phyloP scores from a whole-genome alignment of 495 filamentous ascomycete genomes.

The Cercophora scortea region DNA sequence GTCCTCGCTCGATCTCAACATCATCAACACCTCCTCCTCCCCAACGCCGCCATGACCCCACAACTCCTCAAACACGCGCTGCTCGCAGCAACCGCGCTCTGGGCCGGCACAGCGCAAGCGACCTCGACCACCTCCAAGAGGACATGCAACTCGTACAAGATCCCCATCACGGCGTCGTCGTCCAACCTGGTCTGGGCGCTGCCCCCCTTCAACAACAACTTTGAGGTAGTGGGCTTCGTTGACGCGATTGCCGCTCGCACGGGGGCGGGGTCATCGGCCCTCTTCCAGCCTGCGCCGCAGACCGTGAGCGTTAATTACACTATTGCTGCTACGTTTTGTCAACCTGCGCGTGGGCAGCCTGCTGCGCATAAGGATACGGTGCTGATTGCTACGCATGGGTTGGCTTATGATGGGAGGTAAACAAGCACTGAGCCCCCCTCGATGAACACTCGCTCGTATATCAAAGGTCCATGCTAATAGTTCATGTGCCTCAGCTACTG shows the following conservation, averaged over 20 bases:
- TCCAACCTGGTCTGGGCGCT: slow-evolving; percentile 7
- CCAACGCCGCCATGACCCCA: no score
- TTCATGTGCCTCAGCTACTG: slow-evolving; percentile 34
- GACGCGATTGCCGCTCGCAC: slow-evolving; percentile 7
- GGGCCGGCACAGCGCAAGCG: no score
- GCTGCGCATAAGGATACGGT: slow-evolving; percentile 6
- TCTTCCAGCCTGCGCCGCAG: neutral
- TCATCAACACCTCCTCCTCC: no score
- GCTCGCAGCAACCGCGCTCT: no score
- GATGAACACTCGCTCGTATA: no score
- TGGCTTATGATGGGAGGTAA: slow-evolving; percentile 7
- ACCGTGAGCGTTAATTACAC: slow-evolving; percentile 10
- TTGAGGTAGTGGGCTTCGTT: slow-evolving; percentile 15
- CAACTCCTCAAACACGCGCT: no score
- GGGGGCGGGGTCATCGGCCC: neutral
- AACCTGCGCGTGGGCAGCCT: slow-evolving; percentile 3
- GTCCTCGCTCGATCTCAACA: no score
- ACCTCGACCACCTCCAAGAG: neutral
- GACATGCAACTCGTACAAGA: slow-evolving; percentile 9
- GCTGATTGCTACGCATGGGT: slow-evolving; percentile 18
- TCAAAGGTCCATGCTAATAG: neutral
- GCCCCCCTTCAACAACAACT: slow-evolving; percentile 11
- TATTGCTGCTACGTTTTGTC: slow-evolving; percentile 19
- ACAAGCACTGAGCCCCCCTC: no score
- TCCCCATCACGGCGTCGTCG: slow-evolving; percentile 7